phyloP scores from a whole-genome alignment of 1,284 basidiomycete genomes.

The Grifola frondosa region DNA sequence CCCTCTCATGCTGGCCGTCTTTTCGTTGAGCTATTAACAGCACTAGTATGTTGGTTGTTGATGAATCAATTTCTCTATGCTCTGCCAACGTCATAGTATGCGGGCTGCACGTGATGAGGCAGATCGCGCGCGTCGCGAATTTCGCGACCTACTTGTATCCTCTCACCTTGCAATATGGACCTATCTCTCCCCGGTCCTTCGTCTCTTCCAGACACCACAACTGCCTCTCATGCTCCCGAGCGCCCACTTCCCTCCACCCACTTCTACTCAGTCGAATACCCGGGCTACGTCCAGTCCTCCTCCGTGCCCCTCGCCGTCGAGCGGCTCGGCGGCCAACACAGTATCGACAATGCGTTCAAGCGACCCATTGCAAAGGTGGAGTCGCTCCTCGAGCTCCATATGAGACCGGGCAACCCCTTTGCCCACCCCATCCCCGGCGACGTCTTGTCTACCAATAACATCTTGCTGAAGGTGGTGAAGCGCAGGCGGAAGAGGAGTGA shows the following conservation, averaged over 20 bases:
- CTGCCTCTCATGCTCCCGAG: conserved; percentile 35
- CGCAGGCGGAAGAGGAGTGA: conserved; percentile 50
- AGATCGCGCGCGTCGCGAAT: no score
- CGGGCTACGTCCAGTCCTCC: conserved; percentile 71
- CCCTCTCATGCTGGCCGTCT: no score
- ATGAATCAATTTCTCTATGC: no score
- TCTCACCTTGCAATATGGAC: no score
- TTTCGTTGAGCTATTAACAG: no score
- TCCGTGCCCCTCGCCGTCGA: conserved; percentile 66
- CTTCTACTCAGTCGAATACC: conserved; percentile 87
- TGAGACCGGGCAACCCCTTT: conserved; percentile 72
- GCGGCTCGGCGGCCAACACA: conserved; percentile 66
- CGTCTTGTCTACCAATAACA: conserved; percentile 71
- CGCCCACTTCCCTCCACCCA: conserved; percentile 56
- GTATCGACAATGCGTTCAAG: conserved; percentile 75
- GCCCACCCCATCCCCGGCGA: conserved; percentile 83
- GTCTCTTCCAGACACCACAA: neutral
- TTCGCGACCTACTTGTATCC: no score
- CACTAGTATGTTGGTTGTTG: no score
- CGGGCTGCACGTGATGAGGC: no score
- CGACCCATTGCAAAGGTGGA: conserved; percentile 58
- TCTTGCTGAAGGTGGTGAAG: conserved; percentile 80
- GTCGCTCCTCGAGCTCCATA: conserved; percentile 68
- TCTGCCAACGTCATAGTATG: no score
- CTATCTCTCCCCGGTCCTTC: no score